These are phyloP conservation scores for Austroboletus niveus DNA, from an alignment of 1,284 basidiomycete species.

Conservation along the genomic window DNA sequence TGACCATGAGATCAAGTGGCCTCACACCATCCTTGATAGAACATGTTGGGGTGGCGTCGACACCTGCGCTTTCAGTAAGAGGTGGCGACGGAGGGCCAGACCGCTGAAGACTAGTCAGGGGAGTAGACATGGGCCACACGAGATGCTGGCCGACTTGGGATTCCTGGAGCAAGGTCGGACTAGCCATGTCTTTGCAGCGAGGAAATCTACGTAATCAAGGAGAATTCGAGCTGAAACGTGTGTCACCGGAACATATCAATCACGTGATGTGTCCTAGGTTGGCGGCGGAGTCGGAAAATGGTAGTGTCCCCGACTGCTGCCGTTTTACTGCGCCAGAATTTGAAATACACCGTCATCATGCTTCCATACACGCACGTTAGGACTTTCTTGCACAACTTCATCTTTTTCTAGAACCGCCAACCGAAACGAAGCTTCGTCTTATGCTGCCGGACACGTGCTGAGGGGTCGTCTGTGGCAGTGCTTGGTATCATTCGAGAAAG, in stretches of 20 bases:
- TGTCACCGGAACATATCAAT: neutral
- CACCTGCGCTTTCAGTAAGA: neutral
- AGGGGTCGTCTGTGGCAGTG: too few species aligned
- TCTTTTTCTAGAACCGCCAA: too few species aligned
- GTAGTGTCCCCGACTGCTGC: too few species aligned
- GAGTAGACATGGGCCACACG: conserved; percentile 12
- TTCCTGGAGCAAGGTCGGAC: neutral
- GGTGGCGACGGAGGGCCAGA: conserved; percentile 7
- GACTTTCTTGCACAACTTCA: too few species aligned
- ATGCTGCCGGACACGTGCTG: too few species aligned
- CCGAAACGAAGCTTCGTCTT: too few species aligned
- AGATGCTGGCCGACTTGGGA: neutral
- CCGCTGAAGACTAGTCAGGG: conserved; percentile 6
- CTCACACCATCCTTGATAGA: conserved; percentile 9
- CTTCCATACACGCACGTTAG: too few species aligned
- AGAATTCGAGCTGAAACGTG: neutral
- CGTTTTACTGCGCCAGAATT: too few species aligned
- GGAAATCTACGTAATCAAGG: too few species aligned
- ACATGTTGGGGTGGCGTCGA: neutral
- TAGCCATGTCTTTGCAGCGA: neutral
- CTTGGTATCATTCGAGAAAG: too few species aligned
- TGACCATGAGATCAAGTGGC: conserved; percentile 57
- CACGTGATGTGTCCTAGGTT: neutral
- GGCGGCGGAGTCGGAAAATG: too few species aligned
- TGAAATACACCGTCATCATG: too few species aligned